Evolutionary conservation across 106 monocot species (phyloP).

Genomic region (Apostasia shenzhenica): DNA sequence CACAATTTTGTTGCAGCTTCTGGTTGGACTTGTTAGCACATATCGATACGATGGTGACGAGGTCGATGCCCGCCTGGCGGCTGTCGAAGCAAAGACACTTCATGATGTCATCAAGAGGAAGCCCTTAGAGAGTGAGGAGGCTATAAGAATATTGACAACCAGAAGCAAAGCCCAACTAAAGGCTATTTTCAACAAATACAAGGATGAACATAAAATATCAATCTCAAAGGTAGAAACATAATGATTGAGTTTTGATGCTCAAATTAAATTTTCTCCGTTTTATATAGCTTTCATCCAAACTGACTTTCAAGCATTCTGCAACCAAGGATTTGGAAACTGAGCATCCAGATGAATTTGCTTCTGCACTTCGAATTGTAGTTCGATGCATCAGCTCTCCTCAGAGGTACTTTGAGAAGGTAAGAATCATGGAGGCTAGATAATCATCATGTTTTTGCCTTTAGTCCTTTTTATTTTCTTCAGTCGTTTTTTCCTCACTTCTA

Average conservation of each 20-base stretch:
- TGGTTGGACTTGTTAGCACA: conserved; percentile 54
- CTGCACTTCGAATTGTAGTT: conserved; percentile 43
- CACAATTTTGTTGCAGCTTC: conserved; percentile 39
- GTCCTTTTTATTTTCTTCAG: too few relatives aligned
- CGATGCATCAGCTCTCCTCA: conserved; percentile 46
- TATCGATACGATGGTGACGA: conserved; percentile 68
- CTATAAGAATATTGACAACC: conserved; percentile 71
- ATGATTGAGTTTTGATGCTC: not conserved
- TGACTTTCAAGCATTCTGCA: not conserved
- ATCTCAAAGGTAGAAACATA: conserved; percentile 48
- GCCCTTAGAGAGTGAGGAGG: conserved; percentile 43
- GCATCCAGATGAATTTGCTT: conserved; percentile 34
- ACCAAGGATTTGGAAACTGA: conserved; percentile 34
- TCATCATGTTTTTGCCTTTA: too few relatives aligned
- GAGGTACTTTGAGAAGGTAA: conserved; percentile 83
- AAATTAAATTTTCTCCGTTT: not conserved
- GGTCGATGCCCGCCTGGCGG: conserved; percentile 39
- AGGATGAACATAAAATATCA: conserved; percentile 53
- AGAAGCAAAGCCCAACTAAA: conserved; percentile 87
- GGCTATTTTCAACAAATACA: conserved; percentile 77
- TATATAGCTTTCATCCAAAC: not conserved
- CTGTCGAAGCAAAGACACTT: conserved; percentile 56
- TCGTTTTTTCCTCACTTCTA: not conserved
- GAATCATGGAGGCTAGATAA: not conserved
- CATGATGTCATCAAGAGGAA: conserved; percentile 47